A percentile compares a stretch with the other conserved stretches of the same genome.
Evolutionary conservation across 1,284 basidiomycete genomes (phyloP).

Genomic region (Lignosus rhinocerotis): DNA sequence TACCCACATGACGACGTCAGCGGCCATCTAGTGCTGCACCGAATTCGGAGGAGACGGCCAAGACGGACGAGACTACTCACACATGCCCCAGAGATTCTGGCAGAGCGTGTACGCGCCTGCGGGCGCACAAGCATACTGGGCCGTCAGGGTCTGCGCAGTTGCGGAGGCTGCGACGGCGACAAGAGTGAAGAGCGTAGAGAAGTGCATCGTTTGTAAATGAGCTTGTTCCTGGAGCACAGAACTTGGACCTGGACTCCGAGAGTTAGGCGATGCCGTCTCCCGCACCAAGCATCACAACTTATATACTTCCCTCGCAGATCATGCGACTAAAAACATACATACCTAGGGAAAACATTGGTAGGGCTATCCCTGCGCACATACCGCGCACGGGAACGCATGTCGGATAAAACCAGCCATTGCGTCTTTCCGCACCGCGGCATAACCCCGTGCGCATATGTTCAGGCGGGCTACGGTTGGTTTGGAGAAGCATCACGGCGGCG

Average conservation of each 20-base stretch:
- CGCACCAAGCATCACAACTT: not conserved
- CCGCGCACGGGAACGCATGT: not conserved
- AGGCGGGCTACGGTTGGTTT: not conserved
- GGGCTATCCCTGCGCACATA: too few species aligned
- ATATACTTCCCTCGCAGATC: slow-evolving; percentile 1
- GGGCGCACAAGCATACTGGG: slow-evolving; percentile 44
- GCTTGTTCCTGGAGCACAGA: not conserved
- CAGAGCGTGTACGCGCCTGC: slow-evolving; percentile 53
- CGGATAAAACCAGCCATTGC: not conserved
- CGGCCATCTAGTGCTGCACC: not conserved
- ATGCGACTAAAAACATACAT: not conserved
- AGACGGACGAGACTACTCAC: slow-evolving; percentile 30
- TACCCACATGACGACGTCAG: not conserved
- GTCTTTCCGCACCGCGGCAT: not conserved
- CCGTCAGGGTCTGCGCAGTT: slow-evolving; percentile 39
- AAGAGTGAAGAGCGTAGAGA: slow-evolving; percentile 19
- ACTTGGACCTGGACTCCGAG: not conserved
- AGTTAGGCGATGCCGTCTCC: not conserved
- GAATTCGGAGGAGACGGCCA: not conserved
- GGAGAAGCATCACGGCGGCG: not conserved
- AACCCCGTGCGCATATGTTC: not conserved
- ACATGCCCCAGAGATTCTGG: slow-evolving; percentile 56
- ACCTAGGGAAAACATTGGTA: not conserved
- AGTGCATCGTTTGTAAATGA: slow-evolving; percentile 15
- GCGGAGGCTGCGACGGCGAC: slow-evolving; percentile 23